Conservation (phyloP, 176 grass and related monocot species). For the Carex pumila region DNA sequence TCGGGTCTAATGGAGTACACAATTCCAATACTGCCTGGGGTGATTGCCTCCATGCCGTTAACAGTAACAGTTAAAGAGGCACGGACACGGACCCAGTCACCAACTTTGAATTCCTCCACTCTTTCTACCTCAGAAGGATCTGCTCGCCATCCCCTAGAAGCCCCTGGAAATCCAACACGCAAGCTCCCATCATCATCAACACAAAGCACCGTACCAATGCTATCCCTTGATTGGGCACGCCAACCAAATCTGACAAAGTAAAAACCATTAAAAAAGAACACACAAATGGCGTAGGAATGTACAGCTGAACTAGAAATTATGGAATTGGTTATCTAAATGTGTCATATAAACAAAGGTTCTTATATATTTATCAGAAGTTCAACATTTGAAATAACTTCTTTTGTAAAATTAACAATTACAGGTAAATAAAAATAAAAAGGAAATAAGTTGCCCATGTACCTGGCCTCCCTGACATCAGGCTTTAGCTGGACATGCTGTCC, state of each 20-base stretch:
- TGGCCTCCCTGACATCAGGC: slow-evolving; percentile 67
- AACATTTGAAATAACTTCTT: neutral
- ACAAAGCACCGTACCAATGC: slow-evolving; percentile 95
- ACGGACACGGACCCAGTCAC: slow-evolving; percentile 88
- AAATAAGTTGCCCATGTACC: slow-evolving; percentile 41
- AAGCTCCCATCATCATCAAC: slow-evolving; percentile 98
- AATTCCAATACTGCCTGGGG: slow-evolving; percentile 89
- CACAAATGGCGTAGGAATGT: neutral
- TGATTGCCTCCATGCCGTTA: slow-evolving; percentile 90
- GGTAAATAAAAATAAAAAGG: neutral
- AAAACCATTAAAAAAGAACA: neutral
- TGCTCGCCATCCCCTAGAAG: slow-evolving; percentile 98
- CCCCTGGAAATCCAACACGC: slow-evolving; percentile 95
- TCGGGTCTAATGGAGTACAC: slow-evolving; percentile 94
- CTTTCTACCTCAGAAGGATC: slow-evolving; percentile 99
- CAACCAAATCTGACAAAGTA: slow-evolving; percentile 71
- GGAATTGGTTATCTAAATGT: neutral
- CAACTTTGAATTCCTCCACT: slow-evolving; percentile 97
- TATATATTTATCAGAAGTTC: neutral
- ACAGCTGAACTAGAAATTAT: neutral
- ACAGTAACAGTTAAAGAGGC: slow-evolving; percentile 63
- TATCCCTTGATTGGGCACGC: slow-evolving; percentile 91
- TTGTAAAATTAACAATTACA: slow-evolving; percentile 23
- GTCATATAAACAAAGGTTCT: neutral
- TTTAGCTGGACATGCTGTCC: slow-evolving; percentile 98